Evolutionary conservation across 768 basidiomycete genomes (phyloP).

Genomic region (Pleurotus eryngii): DNA sequence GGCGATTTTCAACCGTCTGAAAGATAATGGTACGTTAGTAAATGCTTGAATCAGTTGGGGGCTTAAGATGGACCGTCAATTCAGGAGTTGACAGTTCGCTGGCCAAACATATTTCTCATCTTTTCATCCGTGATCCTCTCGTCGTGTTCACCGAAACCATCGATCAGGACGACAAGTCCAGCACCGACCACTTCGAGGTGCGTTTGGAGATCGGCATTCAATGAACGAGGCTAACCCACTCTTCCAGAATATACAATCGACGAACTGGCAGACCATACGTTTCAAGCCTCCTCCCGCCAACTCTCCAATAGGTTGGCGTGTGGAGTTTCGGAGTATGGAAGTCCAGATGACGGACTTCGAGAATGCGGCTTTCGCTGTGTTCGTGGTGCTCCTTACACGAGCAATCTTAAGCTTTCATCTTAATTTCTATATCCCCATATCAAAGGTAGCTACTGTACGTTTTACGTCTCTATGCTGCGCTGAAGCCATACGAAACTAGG

Average conservation of each 20-base stretch:
- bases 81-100: constrained; percentile 83
- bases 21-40: constrained; percentile 62
- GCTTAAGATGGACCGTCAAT: background rate
- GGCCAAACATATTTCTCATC: constrained; percentile 88
- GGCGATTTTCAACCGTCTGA: constrained; percentile 66
- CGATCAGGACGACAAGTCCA: constrained; percentile 82
- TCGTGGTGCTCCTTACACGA: constrained; percentile 90
- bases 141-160: constrained; percentile 94
- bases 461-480: background rate
- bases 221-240: constrained; percentile 1
- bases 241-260: constrained; percentile 92
- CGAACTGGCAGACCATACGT: constrained; percentile 98
- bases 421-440: constrained; percentile 96
- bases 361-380: constrained; percentile 95
- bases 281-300: constrained; percentile 98
- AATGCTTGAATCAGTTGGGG: no score
- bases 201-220: background rate
- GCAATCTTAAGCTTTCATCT: constrained; percentile 89
- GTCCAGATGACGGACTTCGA: constrained; percentile 99
- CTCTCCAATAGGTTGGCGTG: constrained; percentile 94
- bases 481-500: constrained; percentile 41
- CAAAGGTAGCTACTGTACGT: constrained; percentile 56
- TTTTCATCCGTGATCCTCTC: constrained; percentile 97
- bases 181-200: constrained; percentile 96
- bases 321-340: constrained; percentile 99